phyloP scores from a whole-genome alignment of 2,329 filamentous ascomycete species.

The Fusarium proliferatum region DNA sequence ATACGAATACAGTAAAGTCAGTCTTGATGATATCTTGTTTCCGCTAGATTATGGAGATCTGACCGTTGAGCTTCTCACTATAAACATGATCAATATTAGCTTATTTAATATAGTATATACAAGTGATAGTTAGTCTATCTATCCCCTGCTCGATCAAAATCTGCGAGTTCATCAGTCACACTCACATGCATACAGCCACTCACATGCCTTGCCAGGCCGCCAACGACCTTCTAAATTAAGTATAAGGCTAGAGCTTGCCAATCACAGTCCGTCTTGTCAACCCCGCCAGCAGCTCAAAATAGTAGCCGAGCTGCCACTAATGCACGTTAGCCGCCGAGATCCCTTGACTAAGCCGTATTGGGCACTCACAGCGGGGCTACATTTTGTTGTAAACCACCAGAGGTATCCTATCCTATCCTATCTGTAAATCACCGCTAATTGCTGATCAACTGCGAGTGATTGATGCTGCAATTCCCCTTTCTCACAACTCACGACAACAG shows the following conservation, averaged over 20 bases:
- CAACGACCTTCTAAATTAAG: conserved; percentile 35
- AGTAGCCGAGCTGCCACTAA: conserved; percentile 36
- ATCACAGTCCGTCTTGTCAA: conserved; percentile 5
- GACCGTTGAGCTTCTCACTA: neutral
- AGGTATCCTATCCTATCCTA: neutral
- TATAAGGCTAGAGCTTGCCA: conserved; percentile 10
- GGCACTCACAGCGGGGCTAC: neutral
- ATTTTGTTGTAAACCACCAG: conserved; percentile 4
- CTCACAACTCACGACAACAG: neutral
- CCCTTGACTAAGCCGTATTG: neutral
- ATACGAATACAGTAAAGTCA: neutral
- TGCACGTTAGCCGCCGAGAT: conserved; percentile 42
- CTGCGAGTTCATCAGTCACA: conserved; percentile 29
- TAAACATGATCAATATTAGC: neutral
- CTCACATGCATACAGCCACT: conserved; percentile 33
- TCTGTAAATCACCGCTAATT: conserved; percentile 11
- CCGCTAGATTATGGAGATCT: neutral
- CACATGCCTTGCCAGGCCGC: conserved; percentile 20
- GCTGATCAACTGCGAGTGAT: neutral
- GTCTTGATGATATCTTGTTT: neutral
- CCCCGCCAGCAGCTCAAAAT: conserved; percentile 33
- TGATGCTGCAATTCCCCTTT: neutral
- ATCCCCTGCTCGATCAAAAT: conserved; percentile 20
- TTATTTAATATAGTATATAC: neutral
- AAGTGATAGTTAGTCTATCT: neutral